Percentiles rank a stretch among this genome's conserved stretches.
These are phyloP conservation scores for Tolypocladium paradoxum DNA, from an alignment of 2,329 filamentous ascomycete species.

Conservation along the genomic window DNA sequence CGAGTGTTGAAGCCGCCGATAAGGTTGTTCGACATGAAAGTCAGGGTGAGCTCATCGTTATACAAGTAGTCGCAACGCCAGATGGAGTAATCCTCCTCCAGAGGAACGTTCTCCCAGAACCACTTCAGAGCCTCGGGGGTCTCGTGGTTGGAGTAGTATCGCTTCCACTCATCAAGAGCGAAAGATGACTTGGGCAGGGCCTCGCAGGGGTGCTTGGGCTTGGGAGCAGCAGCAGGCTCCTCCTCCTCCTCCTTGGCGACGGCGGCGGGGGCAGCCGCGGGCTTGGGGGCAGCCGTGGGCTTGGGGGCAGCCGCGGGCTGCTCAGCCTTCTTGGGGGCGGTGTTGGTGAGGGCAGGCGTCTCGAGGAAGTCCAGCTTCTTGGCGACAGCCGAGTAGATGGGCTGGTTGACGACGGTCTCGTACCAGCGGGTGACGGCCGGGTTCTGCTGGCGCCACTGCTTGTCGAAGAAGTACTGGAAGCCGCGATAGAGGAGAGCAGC, in stretches of 20 bases:
- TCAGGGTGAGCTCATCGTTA: conserved; percentile 92
- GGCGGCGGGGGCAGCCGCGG: conserved; percentile 16
- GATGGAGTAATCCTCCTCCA: conserved; percentile 88
- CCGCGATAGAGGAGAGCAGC: conserved; percentile 71
- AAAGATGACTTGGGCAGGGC: conserved; percentile 68
- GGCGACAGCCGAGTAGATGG: conserved; percentile 75
- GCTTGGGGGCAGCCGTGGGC: conserved; percentile 60
- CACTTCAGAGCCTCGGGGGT: conserved; percentile 78
- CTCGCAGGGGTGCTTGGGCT: conserved; percentile 95
- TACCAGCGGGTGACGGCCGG: conserved; percentile 90
- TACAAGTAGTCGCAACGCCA: conserved; percentile 98
- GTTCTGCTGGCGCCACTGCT: conserved; percentile 72
- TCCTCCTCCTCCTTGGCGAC: conserved; percentile 28
- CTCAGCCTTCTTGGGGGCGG: conserved; percentile 68
- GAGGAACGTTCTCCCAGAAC: conserved; percentile 96
- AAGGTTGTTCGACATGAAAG: conserved; percentile 99
- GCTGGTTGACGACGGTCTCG: conserved; percentile 85
- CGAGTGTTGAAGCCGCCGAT: conserved; percentile 96
- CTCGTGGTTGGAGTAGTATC: conserved; percentile 94
- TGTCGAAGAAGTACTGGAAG: conserved; percentile 92
- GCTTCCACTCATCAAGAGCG: conserved; percentile 95
- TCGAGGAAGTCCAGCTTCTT: conserved; percentile 70
- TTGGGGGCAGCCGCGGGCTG: conserved; percentile 60
- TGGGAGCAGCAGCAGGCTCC: conserved; percentile 51
- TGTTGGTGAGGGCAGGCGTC: conserved; percentile 61